Conservation (phyloP, 2,329 filamentous ascomycete genomes). For the Lachnellula subtilissima region DNA sequence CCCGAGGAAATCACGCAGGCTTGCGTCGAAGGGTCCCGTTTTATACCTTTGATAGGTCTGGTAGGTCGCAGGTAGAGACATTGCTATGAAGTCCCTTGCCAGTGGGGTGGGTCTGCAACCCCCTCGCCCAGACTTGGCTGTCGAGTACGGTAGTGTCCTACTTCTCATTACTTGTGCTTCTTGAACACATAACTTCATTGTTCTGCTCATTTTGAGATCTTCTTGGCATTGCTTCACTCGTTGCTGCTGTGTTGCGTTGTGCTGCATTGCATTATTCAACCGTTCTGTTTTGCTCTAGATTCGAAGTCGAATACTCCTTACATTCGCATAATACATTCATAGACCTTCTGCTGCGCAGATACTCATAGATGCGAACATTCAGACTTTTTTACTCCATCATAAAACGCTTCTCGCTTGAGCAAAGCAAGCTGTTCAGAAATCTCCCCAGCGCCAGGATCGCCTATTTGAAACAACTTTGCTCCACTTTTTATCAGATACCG, state of each 20-base stretch:
- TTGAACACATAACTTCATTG: neutral
- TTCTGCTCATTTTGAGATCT: neutral
- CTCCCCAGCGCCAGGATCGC: neutral
- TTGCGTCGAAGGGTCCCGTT: no score
- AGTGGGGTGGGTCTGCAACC: no score
- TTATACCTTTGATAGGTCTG: no score
- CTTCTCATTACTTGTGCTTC: neutral
- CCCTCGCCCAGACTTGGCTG: no score
- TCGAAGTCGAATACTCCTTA: conserved; percentile 11
- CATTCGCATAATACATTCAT: conserved; percentile 2
- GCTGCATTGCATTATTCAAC: neutral
- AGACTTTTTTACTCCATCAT: neutral
- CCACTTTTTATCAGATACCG: neutral
- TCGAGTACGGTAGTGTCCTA: neutral
- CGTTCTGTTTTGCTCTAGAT: conserved; percentile 6
- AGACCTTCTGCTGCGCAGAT: conserved; percentile 11
- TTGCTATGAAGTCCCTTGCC: no score
- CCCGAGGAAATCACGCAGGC: no score
- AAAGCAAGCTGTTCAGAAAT: neutral
- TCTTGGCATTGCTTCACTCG: neutral
- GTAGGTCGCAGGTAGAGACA: neutral
- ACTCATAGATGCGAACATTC: neutral
- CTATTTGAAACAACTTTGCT: neutral
- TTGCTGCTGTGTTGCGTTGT: neutral
- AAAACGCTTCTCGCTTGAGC: neutral